A percentile compares a stretch with the other conserved stretches of the same genome.
Evolutionary conservation across 192 early-diverging fungal genomes (phyloP).

Genomic region (Geranomyces variabilis): DNA sequence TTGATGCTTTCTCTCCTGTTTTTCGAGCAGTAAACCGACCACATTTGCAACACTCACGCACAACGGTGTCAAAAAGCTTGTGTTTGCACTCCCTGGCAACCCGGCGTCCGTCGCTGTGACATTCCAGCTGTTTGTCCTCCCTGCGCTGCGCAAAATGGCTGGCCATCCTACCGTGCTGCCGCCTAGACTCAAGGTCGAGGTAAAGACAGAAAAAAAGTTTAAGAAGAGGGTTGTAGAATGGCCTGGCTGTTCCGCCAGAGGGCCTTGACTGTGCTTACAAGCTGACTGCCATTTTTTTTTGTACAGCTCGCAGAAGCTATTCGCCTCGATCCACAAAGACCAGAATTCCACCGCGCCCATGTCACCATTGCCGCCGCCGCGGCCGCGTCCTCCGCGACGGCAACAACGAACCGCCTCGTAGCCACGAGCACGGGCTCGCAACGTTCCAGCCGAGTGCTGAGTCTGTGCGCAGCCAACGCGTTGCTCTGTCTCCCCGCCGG

Average conservation of each 20-base stretch:
- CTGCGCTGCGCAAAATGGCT: slow-evolving; percentile 78
- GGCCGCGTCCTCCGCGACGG: background rate
- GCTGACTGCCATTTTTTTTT: background rate
- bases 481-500: slow-evolving; percentile 71
- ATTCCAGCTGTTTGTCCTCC: slow-evolving; percentile 88
- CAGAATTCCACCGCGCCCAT: slow-evolving; percentile 65
- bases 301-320: slow-evolving; percentile 54
- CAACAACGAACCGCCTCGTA: background rate
- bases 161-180: slow-evolving; percentile 61
- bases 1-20: background rate
- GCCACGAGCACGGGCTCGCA: background rate
- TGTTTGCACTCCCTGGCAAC: slow-evolving; percentile 94
- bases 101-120: slow-evolving; percentile 89
- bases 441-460: slow-evolving; percentile 45
- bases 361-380: background rate
- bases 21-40: slow-evolving; percentile 75
- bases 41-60: slow-evolving; percentile 81
- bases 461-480: slow-evolving; percentile 62
- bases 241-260: background rate
- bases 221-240: background rate
- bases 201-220: slow-evolving; percentile 39
- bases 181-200: slow-evolving; percentile 60
- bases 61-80: slow-evolving; percentile 50
- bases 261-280: background rate
- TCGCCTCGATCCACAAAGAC: slow-evolving; percentile 59